These are phyloP conservation scores for Huntiella decipiens DNA, from an alignment of 2,329 filamentous ascomycete genomes.

Conservation along the genomic window DNA sequence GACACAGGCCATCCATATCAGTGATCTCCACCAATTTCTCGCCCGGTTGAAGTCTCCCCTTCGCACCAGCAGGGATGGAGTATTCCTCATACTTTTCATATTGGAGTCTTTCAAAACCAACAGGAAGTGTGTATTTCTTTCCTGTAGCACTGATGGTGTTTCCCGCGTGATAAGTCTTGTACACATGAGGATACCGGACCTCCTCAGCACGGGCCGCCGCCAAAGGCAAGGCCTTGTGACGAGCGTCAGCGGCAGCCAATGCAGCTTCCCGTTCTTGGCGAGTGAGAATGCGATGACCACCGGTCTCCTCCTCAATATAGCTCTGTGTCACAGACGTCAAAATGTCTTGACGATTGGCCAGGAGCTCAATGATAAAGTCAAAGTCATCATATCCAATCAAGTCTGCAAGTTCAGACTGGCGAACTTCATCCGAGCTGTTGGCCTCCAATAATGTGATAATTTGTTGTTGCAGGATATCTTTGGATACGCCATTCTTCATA, in stretches of 20 bases:
- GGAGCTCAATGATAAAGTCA: constrained; percentile 81
- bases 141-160: constrained; percentile 69
- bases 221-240: constrained; percentile 64
- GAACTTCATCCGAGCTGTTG: constrained; percentile 52
- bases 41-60: constrained; percentile 52
- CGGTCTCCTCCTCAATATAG: constrained; percentile 4
- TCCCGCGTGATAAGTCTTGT: constrained; percentile 63
- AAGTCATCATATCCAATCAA: constrained; percentile 84
- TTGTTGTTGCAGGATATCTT: constrained; percentile 56
- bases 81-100: constrained; percentile 75
- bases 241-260: constrained; percentile 53
- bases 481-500: constrained; percentile 44
- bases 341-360: constrained; percentile 56
- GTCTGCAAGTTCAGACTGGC: constrained; percentile 82
- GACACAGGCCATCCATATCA: constrained; percentile 75
- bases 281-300: constrained; percentile 37
- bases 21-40: constrained; percentile 61
- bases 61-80: constrained; percentile 61
- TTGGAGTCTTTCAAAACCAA: constrained; percentile 53
- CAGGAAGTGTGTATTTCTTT: constrained; percentile 63
- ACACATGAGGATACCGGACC: constrained; percentile 81
- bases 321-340: constrained; percentile 22
- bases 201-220: constrained; percentile 53
- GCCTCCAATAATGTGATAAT: constrained; percentile 56
- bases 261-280: constrained; percentile 61